Base-by-base conservation (phyloP, 2,329 filamentous ascomycete species). In the Aspergillus glaucus region DNA sequence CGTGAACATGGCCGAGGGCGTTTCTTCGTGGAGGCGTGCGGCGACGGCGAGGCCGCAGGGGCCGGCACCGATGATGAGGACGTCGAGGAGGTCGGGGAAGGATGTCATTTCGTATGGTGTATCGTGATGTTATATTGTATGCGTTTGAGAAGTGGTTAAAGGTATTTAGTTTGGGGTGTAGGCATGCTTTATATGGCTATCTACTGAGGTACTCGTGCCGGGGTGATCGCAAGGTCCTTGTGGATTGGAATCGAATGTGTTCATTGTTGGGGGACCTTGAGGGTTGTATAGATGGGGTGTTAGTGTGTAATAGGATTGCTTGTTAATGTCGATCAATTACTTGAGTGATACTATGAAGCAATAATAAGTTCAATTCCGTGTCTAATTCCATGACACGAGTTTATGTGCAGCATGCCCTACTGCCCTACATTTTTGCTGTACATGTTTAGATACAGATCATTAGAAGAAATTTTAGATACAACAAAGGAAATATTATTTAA, bases 1-100 rank as follows among this genome's bases (percentile, higher is more conserved):
- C 0, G 87, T 91, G 68, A 92, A 92, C 46, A 90, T 80, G 1
- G 87, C 86, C 0, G 85, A 87, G 0, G 87, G 87, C 0, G 85
- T 86, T 47, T 78, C 75, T 66, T 92, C 87, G 39, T 79, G 78
- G 1, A 92, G 76, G 3, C 87, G 79, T 1, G 86, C 82, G 7
- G 88, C 86, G 5, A 86, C 80, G 4, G 85, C 86, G 3, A 92
- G 80, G 4, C 87, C 86, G 55, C 82, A 86, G 3, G 87, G 86
- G 0, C 88, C 87, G 6, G 82, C 86, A 7, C 87, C 87, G 37
- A 91, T 71, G 61, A 89, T 85, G 50, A 88, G 69, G 6, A 90
- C 80, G 61, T 90, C 85, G 66, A 58, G 59, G 47, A 68, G 59
- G 14, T 57, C 52, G 14, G 49, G 50, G 12, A 45, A 28, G n/a